phyloP scores from a whole-genome alignment of 345 rosid species.

The Gynandropsis gynandra region DNA sequence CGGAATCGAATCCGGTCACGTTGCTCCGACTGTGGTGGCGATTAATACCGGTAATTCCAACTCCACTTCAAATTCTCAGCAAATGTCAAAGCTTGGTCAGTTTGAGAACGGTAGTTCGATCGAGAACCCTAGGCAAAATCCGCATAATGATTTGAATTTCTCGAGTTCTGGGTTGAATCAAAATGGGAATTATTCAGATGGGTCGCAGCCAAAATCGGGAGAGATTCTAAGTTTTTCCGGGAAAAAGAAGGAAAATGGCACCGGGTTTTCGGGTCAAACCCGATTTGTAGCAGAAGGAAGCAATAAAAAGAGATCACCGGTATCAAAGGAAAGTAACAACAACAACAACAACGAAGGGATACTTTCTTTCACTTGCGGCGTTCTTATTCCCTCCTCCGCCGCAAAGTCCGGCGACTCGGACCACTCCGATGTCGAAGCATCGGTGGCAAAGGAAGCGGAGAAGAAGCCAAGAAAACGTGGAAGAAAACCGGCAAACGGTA shows the following conservation, averaged over 20 bases:
- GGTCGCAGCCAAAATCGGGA: constrained; percentile 56
- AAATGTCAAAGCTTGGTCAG: constrained; percentile 10
- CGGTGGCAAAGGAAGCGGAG: constrained; percentile 84
- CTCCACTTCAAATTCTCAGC: constrained; percentile 30
- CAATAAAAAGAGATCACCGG: constrained; percentile 58
- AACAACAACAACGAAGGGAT: constrained; percentile 77
- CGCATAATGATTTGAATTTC: constrained; percentile 46
- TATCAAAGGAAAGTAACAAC: constrained; percentile 29
- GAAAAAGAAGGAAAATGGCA: constrained; percentile 43
- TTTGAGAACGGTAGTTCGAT: constrained; percentile 21
- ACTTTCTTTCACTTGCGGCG: constrained; percentile 80
- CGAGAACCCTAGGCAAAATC: constrained; percentile 21
- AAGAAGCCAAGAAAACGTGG: constrained; percentile 86
- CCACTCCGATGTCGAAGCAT: constrained; percentile 92
- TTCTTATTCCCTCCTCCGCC: constrained; percentile 52
- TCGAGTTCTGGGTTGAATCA: constrained; percentile 39
- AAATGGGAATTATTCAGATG: constrained; percentile 40
- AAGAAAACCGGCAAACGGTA: constrained; percentile 86
- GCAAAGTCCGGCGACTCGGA: constrained; percentile 65
- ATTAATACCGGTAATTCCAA: constrained; percentile 24
- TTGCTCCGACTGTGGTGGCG: constrained; percentile 26
- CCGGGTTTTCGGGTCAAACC: constrained; percentile 36
- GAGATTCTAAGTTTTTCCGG: constrained; percentile 70
- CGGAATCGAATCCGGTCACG: constrained; percentile 31
- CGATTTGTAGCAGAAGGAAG: constrained; percentile 41